Evolutionary conservation across 2,329 filamentous ascomycete genomes (phyloP).

Genomic region (Beauveria brongniartii): DNA sequence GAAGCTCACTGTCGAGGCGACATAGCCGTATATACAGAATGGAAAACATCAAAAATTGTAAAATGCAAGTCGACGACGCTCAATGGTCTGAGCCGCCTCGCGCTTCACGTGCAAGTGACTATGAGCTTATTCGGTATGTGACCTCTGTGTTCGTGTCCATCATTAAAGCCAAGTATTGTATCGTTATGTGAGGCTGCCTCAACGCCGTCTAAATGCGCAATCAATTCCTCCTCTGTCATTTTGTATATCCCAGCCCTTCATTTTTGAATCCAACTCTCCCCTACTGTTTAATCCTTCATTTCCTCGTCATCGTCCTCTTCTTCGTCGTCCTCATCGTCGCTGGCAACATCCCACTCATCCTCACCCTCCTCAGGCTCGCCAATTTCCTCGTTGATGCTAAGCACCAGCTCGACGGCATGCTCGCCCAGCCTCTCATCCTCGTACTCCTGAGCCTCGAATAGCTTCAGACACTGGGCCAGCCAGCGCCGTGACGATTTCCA

Average conservation of each 20-base stretch:
- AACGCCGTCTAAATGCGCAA: conserved; percentile 19
- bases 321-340: conserved; percentile 39
- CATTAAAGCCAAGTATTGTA: conserved; percentile 8
- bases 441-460: conserved; percentile 75
- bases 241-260: conserved; percentile 18
- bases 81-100: not conserved
- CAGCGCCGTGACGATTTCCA: conserved; percentile 73
- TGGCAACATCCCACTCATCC: conserved; percentile 47
- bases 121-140: not conserved
- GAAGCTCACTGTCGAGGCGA: conserved; percentile 61
- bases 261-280: conserved; percentile 20
- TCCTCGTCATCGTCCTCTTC: conserved; percentile 39
- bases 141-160: conserved; percentile 1
- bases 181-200: conserved; percentile 6
- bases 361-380: conserved; percentile 50
- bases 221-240: not conserved
- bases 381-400: conserved; percentile 54
- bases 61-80: not conserved
- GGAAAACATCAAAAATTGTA: not conserved
- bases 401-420: conserved; percentile 65
- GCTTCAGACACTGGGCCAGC: conserved; percentile 70
- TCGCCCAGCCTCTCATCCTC: conserved; percentile 73
- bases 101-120: not conserved
- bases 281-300: conserved; percentile 50
- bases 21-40: conserved; percentile 11